Evolutionary conservation across 208 protist genomes (phyloP), one percentile per base, ranked within the genome.

Genomic region (Entamoeba moshkovskii): DNA sequence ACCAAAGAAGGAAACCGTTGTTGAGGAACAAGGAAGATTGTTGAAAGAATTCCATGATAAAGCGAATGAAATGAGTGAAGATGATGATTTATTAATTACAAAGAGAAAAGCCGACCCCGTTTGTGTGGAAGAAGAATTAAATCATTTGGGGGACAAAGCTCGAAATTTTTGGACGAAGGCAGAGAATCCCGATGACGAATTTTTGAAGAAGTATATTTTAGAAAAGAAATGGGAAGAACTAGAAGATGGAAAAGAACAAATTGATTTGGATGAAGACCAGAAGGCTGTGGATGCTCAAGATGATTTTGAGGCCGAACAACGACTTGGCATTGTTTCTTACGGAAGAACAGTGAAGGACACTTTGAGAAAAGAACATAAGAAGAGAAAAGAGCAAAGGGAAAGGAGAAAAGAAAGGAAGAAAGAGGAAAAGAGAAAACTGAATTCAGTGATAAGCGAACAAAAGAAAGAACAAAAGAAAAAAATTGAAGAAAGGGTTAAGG

Each of bases 131-230:
- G 59, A 73, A 38, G 59, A 73, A 38, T 42, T 42, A 73, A 29
- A 38, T 11, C 59, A 38, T n/a, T 38, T 73, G 22, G 59, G 29
- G 5, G 29, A 25, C 22, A 38, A 73, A 0, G n/a, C 59, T 11
- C 6, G 8, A 38, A 8, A 38, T n/a, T 73, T n/a, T 73, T 73
- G 59, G 59, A 73, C 59, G 1, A 73, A 73, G 59, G 6, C 29
- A 25, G 59, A 25, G 5, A 38, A 73, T 73, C 18, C 18, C 8
- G n/a, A 73, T 13, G 59, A 73, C 29, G 59, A 73, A 73, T 73
- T 73, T 94, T 38, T 94, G 66, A 93, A 91, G 42, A 42, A 93
- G 0, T 66, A 46, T 45, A 91, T 93, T 47, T 92, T 94, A 18
- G 33, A 94, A 52, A 42, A 94, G 29, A 45, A 93, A 73, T 92